Evolutionary conservation across 78 protist genomes (phyloP).

Genomic region (Cavenderia fasciculata): DNA sequence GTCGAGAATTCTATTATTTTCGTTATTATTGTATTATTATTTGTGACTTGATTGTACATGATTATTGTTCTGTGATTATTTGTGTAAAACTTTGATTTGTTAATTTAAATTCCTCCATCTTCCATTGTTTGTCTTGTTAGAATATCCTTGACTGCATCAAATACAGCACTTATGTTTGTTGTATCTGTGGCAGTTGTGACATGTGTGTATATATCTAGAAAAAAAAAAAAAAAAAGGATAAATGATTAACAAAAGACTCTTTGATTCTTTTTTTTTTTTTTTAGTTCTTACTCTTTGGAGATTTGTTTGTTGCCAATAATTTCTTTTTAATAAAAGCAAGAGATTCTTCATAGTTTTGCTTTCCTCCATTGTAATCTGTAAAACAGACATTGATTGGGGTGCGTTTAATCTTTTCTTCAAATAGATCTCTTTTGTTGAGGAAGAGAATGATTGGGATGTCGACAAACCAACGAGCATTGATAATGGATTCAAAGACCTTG

Average conservation of each 20-base stretch:
- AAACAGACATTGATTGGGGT: conserved; percentile 72
- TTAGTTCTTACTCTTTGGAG: conserved; percentile 2
- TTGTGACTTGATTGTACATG: no score
- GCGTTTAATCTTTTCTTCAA: conserved; percentile 84
- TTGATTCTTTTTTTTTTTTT: no score
- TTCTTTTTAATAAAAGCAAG: conserved; percentile 56
- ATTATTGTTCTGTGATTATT: no score
- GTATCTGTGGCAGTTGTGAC: conserved; percentile 97
- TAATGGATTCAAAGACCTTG: conserved; percentile 69
- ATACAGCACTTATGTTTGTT: conserved; percentile 84
- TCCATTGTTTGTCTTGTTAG: conserved; percentile 73
- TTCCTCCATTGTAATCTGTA: conserved; percentile 75
- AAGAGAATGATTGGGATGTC: conserved; percentile 79
- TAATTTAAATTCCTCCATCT: conserved; percentile 37
- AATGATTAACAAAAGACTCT: neutral
- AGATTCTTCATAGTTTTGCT: conserved; percentile 62
- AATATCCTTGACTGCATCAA: conserved; percentile 89
- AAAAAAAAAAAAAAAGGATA: neutral
- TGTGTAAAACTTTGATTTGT: no score
- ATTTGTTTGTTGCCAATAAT: conserved; percentile 46
- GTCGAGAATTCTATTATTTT: no score
- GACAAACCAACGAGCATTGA: conserved; percentile 82
- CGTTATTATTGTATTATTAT: no score
- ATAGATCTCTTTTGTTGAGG: conserved; percentile 92
- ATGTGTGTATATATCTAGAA: conserved; percentile 85